Conservation (phyloP, 2,329 filamentous ascomycete species). For the Colletotrichum cordylinicola region DNA sequence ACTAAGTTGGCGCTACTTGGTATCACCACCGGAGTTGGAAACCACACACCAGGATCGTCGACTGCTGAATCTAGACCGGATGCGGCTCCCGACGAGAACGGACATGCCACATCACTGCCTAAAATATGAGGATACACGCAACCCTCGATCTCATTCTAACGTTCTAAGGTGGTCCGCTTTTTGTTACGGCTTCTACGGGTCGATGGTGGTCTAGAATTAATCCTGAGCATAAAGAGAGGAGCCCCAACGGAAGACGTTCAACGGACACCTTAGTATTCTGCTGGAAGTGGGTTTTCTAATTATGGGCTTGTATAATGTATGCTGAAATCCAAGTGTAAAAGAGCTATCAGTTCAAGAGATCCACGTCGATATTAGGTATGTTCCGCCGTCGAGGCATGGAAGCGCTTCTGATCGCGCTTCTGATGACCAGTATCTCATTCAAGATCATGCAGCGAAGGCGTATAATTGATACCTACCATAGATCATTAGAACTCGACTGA, state of each 20-base stretch:
- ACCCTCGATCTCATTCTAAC: not conserved
- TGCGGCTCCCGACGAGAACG: not conserved
- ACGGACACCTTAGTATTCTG: not conserved
- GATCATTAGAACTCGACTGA: not conserved
- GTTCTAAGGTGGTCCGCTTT: not conserved
- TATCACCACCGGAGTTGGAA: not conserved
- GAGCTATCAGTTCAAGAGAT: not conserved
- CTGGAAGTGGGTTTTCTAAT: not conserved
- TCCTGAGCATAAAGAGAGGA: not conserved
- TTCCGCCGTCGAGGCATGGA: not conserved
- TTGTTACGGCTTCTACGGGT: not conserved
- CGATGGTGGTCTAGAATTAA: not conserved
- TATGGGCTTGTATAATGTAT: not conserved
- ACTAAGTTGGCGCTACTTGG: not conserved
- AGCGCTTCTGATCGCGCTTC: not conserved
- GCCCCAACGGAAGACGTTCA: not conserved
- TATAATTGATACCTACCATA: too few species aligned
- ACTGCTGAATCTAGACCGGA: not conserved
- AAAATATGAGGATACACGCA: not conserved
- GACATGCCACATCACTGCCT: not conserved
- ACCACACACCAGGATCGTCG: not conserved
- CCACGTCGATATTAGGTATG: not conserved
- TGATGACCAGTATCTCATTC: too few species aligned
- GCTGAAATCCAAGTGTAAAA: accelerated
- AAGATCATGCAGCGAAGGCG: too few species aligned